These are phyloP conservation scores for Tolypocladium guangdongense DNA, from an alignment of 2,329 filamentous ascomycete genomes.

Conservation along the genomic window DNA sequence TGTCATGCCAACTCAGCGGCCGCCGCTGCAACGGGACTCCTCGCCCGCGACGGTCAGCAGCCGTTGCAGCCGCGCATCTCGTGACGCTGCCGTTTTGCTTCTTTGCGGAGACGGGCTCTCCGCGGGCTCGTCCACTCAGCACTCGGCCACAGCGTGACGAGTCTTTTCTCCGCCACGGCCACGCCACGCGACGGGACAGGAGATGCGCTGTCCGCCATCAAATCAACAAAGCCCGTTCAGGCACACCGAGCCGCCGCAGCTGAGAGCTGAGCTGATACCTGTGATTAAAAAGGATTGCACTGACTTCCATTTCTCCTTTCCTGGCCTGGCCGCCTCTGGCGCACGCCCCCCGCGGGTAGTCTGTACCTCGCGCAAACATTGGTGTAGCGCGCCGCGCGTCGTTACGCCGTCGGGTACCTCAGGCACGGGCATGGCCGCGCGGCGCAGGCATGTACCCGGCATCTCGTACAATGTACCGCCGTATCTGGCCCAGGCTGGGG, in stretches of 20 bases:
- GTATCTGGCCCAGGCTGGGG: background rate
- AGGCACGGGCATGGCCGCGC: background rate
- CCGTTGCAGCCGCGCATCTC: background rate
- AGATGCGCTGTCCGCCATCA: background rate
- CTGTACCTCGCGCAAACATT: background rate
- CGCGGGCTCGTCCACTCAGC: background rate
- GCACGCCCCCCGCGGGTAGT: background rate
- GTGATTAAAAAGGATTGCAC: no score
- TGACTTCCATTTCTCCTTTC: no score
- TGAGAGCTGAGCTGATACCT: no score
- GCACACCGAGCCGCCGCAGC: no score
- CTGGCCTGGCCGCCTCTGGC: background rate
- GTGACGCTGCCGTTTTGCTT: no score
- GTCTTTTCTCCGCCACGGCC: no score
- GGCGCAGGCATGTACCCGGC: background rate
- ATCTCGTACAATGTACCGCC: background rate
- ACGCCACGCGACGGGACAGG: background rate
- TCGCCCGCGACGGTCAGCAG: background rate
- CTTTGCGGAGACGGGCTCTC: background rate
- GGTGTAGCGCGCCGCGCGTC: background rate
- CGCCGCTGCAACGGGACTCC: background rate
- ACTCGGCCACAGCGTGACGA: background rate
- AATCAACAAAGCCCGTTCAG: background rate
- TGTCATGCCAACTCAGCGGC: background rate
- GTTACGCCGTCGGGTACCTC: background rate